Evolutionary conservation across 176 grass and related monocot species (phyloP), one percentile per base, ranked within the genome.

Genomic region (Panicum miliaceum): DNA sequence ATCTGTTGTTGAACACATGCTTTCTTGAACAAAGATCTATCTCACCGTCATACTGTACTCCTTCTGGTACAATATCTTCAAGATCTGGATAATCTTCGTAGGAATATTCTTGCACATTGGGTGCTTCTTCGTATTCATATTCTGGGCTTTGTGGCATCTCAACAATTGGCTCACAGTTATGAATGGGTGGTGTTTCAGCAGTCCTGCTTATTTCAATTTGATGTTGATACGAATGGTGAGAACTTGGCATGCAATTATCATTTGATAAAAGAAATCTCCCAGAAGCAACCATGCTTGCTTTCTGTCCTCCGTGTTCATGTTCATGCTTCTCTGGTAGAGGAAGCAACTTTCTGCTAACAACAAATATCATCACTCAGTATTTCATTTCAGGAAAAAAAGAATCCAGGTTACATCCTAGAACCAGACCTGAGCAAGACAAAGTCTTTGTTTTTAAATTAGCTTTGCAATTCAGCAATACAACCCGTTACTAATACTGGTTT

Each of bases 11-110:
- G 47, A 72, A 5, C 57, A 32, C 54, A 78, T 54, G 79, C 47
- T 86, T 82, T 38, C 40, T 62, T 82, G 88, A 86, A 82, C 78
- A 78, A 64, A 90, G 74, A 82, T 90, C 68, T 82, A 90, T 82
- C 77, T 85, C 88, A 64, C 1, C 16, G 22, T 86, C 88, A 13
- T 86, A 90, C 4, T 40, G 45, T 65, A 64, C 57, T 64, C 64
- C 65, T 68, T 81, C 61, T 64, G 78, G 59, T 70, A 86, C 32
- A 53, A 78, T 50, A 82, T 90, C 88, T 82, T 90, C 88, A 78
- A 90, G 22, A 58, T 90, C 88, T 57, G 23, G 45, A 86, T 82
- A 47, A 58, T 86, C 88, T 78, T 73, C 70, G 13, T 76, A 56
- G 26, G 14, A 37, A 63, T 71, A 54, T 34, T 75, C 71, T 81